Evolutionary conservation across 441 rosid genomes (phyloP), one percentile per base, ranked within the genome.

Genomic region (Biscutella auriculata): DNA sequence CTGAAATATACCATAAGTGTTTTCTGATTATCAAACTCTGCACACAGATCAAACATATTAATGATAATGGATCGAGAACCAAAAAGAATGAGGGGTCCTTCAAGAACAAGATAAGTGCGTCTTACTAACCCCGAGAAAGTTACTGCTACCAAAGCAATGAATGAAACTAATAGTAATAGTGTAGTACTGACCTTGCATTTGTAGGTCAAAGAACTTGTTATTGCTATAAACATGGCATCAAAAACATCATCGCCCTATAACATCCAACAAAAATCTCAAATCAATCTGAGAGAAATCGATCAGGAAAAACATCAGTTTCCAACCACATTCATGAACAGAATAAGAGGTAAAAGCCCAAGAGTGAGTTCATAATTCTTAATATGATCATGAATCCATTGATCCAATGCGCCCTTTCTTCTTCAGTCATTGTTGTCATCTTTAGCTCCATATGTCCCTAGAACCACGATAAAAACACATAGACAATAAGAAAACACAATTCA

Each of bases 141-240:
- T 10, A 10, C 40, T 6, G 17, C 3, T 15, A 10, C 15, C 54
- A 37, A 17, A 19, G 28, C 16, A 50, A 49, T 27, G n/a, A 49
- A 63, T 4, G 11, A 9, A 35, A 39, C n/a, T 1, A 10, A 11
- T 30, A 2, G 32, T 13, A 35, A 21, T 43, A 11, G 33, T 30
- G 53, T 37, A 67, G 60, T 56, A 58, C 71, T 53, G 3, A 83
- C 96, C 93, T 48, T 84, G 76, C 46, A 83, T 81, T 72, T 85
- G 93, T 27, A 85, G 75, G 53, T 74, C 79, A 60, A 71, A 83
- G 77, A 88, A 82, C 73, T 85, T 85, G 78, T 88, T 83, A 53
- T 83, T 88, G 69, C 81, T 85, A 50, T 63, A 70, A 85, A 67
- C 77, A 79, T 81, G 13, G 88, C 90, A 75, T 85, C 93, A 65